Percentiles rank a stretch among this genome's conserved stretches.
Evolutionary conservation across 108 stramenopile genomes (phyloP).

Genomic region (Schizochytrium sp.): DNA sequence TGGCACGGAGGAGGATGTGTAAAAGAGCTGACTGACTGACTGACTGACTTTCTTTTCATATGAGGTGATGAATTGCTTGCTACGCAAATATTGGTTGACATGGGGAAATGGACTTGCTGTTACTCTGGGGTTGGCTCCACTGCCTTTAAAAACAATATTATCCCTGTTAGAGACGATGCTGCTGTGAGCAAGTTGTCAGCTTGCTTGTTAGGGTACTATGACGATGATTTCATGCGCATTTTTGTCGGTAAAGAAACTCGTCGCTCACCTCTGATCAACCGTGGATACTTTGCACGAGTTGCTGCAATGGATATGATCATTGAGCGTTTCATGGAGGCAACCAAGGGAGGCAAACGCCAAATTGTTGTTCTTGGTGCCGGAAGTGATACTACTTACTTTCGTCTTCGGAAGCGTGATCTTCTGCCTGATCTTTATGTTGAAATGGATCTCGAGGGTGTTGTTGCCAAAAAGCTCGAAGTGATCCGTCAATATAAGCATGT

Average conservation of each 20-base stretch:
- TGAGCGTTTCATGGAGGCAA: constrained; percentile 21
- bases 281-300: constrained; percentile 55
- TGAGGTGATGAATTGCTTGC: too few species aligned
- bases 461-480: constrained; percentile 35
- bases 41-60: too few species aligned
- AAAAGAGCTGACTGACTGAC: too few species aligned
- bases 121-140: too few species aligned
- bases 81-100: too few species aligned
- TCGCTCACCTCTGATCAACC: constrained; percentile 52
- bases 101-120: too few species aligned
- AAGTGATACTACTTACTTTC: constrained; percentile 11
- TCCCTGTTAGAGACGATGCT: constrained; percentile 29
- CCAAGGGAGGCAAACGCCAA: not conserved
- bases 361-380: constrained; percentile 45
- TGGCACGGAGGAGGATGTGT: too few species aligned
- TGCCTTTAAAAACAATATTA: too few species aligned
- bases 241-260: constrained; percentile 4
- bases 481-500: not conserved
- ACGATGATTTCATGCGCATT: constrained; percentile 6
- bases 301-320: constrained; percentile 35
- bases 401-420: not conserved
- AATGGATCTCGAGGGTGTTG: constrained; percentile 51
- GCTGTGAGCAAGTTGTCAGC: constrained; percentile 52
- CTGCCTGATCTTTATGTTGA: constrained; percentile 3
- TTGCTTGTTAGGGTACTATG: constrained; percentile 8